Evolutionary conservation across 305 asterid genomes (phyloP).

Genomic region (Solanum hybrid): DNA sequence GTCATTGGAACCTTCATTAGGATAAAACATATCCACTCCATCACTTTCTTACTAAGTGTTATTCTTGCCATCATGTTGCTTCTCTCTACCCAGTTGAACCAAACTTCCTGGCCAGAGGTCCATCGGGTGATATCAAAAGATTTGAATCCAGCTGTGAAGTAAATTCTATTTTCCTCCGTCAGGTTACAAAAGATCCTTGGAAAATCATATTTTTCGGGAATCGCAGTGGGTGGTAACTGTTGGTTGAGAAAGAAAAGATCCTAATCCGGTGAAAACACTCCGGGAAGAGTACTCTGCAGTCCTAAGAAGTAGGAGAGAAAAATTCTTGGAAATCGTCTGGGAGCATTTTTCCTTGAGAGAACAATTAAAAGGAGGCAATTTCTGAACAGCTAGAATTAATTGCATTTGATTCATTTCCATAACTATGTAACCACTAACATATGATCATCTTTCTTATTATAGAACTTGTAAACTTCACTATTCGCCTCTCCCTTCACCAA

Average conservation of each 20-base stretch:
- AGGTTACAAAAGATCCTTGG: not conserved
- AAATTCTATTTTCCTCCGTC: not conserved
- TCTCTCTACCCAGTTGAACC: not conserved
- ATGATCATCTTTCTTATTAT: not conserved
- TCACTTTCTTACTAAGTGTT: not conserved
- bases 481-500: not conserved
- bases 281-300: not conserved
- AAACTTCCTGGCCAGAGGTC: not conserved
- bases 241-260: not conserved
- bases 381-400: not conserved
- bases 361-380: not conserved
- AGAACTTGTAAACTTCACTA: not conserved
- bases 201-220: not conserved
- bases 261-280: not conserved
- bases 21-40: not conserved
- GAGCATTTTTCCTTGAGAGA: not conserved
- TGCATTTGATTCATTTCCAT: not conserved
- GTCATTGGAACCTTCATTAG: not conserved
- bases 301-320: not conserved
- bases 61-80: not conserved
- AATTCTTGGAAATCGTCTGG: not conserved
- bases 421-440: not conserved
- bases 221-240: not conserved
- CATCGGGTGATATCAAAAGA: not conserved
- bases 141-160: not conserved